phyloP scores from a whole-genome alignment of 805 yeast genomes.

The Myxozyma kluyveri region DNA sequence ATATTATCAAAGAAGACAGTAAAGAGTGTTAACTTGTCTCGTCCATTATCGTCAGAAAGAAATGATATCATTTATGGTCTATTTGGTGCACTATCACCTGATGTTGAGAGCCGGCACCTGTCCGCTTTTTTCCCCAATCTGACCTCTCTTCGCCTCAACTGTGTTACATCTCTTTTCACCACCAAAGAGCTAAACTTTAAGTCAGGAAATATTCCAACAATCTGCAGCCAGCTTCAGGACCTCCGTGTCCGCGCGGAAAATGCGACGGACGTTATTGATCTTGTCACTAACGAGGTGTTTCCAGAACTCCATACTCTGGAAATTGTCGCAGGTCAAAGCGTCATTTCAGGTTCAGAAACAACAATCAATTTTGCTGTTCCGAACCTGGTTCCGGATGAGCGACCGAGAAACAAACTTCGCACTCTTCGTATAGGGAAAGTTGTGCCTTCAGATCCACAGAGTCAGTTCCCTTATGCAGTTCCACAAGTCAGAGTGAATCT shows the following conservation, averaged over 20 bases:
- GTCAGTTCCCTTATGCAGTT: conserved; percentile 11
- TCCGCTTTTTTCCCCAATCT: not conserved
- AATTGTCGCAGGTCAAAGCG: conserved; percentile 5
- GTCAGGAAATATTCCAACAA: not conserved
- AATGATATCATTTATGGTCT: not conserved
- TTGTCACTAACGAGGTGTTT: conserved; percentile 1
- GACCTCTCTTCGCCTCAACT: not conserved
- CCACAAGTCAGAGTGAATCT: not conserved
- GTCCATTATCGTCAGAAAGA: not conserved
- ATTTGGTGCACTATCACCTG: too few relatives aligned
- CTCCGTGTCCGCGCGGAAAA: conserved; percentile 13
- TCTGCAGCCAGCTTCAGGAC: conserved; percentile 3
- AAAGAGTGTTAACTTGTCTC: not conserved
- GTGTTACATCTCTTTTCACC: conserved; percentile 2
- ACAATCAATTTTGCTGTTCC: conserved; percentile 3
- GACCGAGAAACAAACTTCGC: too few relatives aligned
- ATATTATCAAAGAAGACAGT: not conserved
- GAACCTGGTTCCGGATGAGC: too few relatives aligned
- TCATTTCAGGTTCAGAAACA: conserved; percentile 5
- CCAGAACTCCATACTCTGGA: conserved; percentile 10
- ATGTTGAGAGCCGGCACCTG: not conserved
- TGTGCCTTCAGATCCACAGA: not conserved
- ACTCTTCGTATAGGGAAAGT: not conserved
- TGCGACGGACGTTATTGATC: conserved; percentile 1
- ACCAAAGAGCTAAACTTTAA: not conserved